phyloP scores from a whole-genome alignment of 345 rosid genomes.

The Corchorus capsularis region DNA sequence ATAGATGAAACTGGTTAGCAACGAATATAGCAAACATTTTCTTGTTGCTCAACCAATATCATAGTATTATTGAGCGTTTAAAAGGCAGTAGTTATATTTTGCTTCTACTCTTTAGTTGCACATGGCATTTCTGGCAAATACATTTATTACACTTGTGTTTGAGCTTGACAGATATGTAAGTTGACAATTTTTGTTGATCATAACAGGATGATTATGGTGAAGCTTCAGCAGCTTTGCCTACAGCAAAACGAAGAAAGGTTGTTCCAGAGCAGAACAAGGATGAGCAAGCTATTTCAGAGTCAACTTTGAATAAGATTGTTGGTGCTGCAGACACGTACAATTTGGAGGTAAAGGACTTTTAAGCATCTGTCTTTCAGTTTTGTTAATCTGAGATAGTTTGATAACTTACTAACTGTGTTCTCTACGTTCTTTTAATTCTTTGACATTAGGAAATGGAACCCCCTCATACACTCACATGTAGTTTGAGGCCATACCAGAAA shows the following conservation, averaged over 20 bases:
- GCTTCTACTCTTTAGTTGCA: neutral
- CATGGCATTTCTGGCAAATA: neutral
- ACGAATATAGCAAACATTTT: neutral
- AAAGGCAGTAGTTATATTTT: neutral
- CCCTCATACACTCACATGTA: slow-evolving; percentile 50
- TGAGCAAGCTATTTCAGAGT: slow-evolving; percentile 52
- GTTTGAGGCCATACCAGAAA: slow-evolving; percentile 65
- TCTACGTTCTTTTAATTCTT: neutral
- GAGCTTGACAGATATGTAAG: neutral
- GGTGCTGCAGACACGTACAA: slow-evolving; percentile 56
- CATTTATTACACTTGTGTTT: neutral
- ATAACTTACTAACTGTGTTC: neutral
- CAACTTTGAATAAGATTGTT: slow-evolving; percentile 53
- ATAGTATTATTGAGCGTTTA: neutral
- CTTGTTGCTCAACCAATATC: neutral
- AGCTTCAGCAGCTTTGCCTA: slow-evolving; percentile 40
- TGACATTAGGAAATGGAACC: slow-evolving; percentile 62
- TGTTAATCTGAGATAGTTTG: neutral
- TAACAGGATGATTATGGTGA: slow-evolving; percentile 39
- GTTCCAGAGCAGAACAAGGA: slow-evolving; percentile 44
- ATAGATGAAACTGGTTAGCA: neutral
- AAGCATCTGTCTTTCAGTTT: neutral
- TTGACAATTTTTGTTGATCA: slow-evolving; percentile 4
- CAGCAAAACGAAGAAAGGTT: slow-evolving; percentile 46
- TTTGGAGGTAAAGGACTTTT: slow-evolving; percentile 40